Evolutionary conservation across 169 alveolate species (phyloP), one percentile per base, ranked within the genome.

Genomic region (Eimeria acervulina): DNA sequence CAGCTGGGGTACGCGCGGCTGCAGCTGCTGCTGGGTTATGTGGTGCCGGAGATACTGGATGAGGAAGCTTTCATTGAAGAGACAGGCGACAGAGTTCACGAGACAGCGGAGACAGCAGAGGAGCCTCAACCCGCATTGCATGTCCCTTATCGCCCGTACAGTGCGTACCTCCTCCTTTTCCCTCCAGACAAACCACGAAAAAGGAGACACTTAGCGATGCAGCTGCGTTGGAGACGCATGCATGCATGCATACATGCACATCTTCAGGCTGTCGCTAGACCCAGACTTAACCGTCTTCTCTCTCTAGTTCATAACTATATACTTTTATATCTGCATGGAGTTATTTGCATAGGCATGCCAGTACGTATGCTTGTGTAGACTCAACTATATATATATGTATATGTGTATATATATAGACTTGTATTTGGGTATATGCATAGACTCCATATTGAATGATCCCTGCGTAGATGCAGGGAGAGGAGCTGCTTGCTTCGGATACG

Each of bases 1-100:
- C 78, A 93, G 96, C 61, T 59, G 47, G 96, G 96, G 40, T 93
- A 93, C 78, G 96, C 83, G 33, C 93, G 96, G 55, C 94, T 93
- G 93, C 96, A 93, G 93, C 63, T 93, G n/a, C 78, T 93, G 59
- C 93, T 93, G 83, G 96, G 90, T 1, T 93, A 93, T 44, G 72
- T 93, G 61, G 42, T 93, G 33, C 96, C 96, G n/a, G 96, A 93
- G 63, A 68, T 83, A 36, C 61, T 63, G 15, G 94, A 93, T 15
- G 93, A 92, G 33, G 91, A 61, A 7, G 15, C 36, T 15, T 21
- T 52, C 44, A 33, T 31, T 10, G 91, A 51, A 5, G 91, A 83
- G 0, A 21, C 33, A 21, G 63, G 36, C 0, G 36, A 26, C 68
- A 42, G n/a, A 66, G n/a, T 40, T 40, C 66, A 44, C 36, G 91